Evolutionary conservation across 2,329 filamentous ascomycete genomes (phyloP).

Genomic region (Pseudocercospora cruenta): DNA sequence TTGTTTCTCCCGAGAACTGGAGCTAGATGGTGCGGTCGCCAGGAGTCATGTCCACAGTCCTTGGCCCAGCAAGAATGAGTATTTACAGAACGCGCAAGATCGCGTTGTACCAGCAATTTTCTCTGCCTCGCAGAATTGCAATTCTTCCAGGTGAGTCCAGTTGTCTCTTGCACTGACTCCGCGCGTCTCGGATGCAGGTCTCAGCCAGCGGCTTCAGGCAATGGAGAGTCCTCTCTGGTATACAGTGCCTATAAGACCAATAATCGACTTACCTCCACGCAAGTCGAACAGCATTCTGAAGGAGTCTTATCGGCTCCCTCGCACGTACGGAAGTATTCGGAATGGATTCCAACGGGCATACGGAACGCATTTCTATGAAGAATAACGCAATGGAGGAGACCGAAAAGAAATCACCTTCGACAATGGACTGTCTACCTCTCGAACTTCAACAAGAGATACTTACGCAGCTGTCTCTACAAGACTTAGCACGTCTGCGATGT

Average conservation of each 20-base stretch:
- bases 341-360: background rate
- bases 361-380: background rate
- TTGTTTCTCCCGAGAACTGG: background rate
- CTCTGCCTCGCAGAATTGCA: background rate
- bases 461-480: background rate
- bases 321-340: background rate
- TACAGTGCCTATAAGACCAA: background rate
- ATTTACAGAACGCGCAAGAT: background rate
- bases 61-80: background rate
- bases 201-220: background rate
- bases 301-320: background rate
- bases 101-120: background rate
- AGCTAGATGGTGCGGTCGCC: background rate
- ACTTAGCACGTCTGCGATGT: background rate
- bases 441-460: background rate
- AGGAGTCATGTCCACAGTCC: slow-evolving; percentile 3
- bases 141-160: background rate
- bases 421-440: background rate
- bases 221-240: background rate
- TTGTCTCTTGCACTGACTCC: background rate
- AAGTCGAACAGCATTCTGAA: background rate
- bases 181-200: background rate
- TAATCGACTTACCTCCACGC: background rate
- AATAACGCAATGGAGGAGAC: background rate
- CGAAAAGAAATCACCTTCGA: background rate